phyloP scores from a whole-genome alignment of 768 basidiomycete species.

The Lentinula raphanica region DNA sequence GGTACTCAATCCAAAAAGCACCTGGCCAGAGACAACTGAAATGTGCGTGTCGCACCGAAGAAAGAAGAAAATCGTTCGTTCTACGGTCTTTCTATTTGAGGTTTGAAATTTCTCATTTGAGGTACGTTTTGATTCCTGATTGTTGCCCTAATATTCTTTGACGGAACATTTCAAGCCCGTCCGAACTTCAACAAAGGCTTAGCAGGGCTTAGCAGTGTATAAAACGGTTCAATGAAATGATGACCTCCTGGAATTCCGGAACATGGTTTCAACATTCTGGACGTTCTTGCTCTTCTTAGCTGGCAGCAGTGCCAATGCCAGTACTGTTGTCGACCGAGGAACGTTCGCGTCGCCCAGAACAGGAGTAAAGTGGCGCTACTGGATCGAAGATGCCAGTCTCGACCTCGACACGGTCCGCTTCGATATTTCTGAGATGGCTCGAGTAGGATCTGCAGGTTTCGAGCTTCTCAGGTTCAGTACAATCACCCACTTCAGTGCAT shows the following conservation, averaged over 20 bases:
- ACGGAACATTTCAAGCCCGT: too few relatives aligned
- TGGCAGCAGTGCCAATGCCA: not conserved
- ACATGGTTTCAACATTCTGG: not conserved
- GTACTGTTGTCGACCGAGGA: not conserved
- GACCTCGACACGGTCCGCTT: constrained; percentile 7
- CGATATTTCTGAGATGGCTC: constrained; percentile 10
- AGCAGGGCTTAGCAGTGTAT: too few relatives aligned
- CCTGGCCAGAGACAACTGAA: too few relatives aligned
- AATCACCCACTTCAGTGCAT: too few relatives aligned
- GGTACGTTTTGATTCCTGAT: too few relatives aligned
- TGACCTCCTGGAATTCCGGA: not conserved
- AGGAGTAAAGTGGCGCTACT: constrained; percentile 9
- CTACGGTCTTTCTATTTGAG: too few relatives aligned
- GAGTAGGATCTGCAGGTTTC: constrained; percentile 12
- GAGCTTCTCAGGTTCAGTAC: constrained; percentile 9
- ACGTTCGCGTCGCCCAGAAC: not conserved
- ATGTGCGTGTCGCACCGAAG: too few relatives aligned
- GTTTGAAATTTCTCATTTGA: too few relatives aligned
- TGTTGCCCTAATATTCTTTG: too few relatives aligned
- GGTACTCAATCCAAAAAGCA: too few relatives aligned
- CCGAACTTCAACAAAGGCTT: too few relatives aligned
- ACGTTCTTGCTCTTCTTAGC: not conserved
- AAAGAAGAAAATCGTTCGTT: too few relatives aligned
- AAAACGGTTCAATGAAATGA: not conserved
- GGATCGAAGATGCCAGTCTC: constrained; percentile 12